Base-by-base conservation (phyloP, 305 asterid genomes). In the Fraxinus sp. region DNA sequence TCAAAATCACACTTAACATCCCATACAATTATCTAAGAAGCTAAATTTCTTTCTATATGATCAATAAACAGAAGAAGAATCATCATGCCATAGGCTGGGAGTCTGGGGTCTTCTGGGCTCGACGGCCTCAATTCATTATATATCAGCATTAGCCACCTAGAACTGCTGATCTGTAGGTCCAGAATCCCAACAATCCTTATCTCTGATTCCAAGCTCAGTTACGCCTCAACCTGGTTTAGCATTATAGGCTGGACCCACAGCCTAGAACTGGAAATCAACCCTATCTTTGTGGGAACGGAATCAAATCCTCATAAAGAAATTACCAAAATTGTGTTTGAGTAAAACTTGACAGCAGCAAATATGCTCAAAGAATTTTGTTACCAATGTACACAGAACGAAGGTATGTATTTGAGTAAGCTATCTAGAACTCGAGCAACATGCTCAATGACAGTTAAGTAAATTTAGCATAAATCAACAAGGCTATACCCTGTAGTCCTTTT, bases 401-500 rank as follows among this genome's bases (percentile, higher is more conserved):
- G 66, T 57, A 57, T 18, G 66, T 59, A 20, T 59, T 20, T 1
- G 14, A 20, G 30, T 20, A 59, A 59, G 30, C 70, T 59, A 22
- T 59, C 70, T 59, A 59, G 30, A 59, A 59, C 26, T 59, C 70
- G 70, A 20, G 70, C 30, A 59, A 59, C 13, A 20, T 18, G 70
- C 70, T 59, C 70, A 59, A 59, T 59, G 73, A 26, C 30, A 5
- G 16, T 26, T 10, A 64, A 32, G 7, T 26, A 64, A 22, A 26
- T 43, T 85, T 78, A 86, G 77, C 64, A 70, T 1, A 72, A 76
- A 18, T 89, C 90, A 62, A 90, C 32, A 55, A 87, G 57, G 85
- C 96, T 92, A 78, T 83, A 87, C 37, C 96, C 93, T 20, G 89
- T 8, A 81, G 81, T 83, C 71, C 88, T 90, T 80, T 79, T 83